Percentiles rank a stretch among this genome's conserved stretches.
Evolutionary conservation across 192 early-diverging fungal genomes (phyloP).

Genomic region (Funneliformis geosporum): DNA sequence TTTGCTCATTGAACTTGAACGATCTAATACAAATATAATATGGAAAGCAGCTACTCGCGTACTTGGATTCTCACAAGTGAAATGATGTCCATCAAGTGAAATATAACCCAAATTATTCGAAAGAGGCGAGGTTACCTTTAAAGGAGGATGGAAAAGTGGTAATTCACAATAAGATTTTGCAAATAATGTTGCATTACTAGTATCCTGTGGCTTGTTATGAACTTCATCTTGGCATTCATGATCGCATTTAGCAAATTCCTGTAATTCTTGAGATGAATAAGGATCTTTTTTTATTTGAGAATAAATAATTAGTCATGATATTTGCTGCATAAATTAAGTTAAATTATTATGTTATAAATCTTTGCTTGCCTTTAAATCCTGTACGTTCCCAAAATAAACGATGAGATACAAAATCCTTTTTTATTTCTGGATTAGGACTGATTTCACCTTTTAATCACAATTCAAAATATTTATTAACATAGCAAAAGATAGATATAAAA

Average conservation of each 20-base stretch:
- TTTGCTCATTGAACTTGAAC: conserved; percentile 1
- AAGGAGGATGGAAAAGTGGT: conserved; percentile 5
- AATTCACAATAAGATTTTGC: conserved; percentile 2
- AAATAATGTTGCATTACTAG: too few relatives aligned
- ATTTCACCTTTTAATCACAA: not conserved
- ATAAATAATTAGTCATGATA: not conserved
- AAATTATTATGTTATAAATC: not conserved
- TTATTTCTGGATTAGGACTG: not conserved
- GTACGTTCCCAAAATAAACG: conserved; percentile 29
- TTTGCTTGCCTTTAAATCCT: conserved; percentile 32
- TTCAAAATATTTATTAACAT: too few relatives aligned
- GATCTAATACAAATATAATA: conserved; percentile 34
- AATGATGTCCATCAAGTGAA: conserved; percentile 33
- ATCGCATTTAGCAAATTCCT: conserved; percentile 22
- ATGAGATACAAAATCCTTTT: conserved; percentile 32
- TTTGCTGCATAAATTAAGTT: not conserved
- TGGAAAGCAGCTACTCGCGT: conserved; percentile 6
- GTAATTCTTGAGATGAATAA: conserved; percentile 3
- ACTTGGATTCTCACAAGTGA: conserved; percentile 16
- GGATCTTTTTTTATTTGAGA: conserved; percentile 26
- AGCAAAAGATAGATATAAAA: not conserved
- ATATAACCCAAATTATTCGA: conserved; percentile 26
- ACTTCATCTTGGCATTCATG: conserved; percentile 23
- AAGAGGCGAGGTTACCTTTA: not conserved
- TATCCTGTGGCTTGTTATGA: not conserved